Evolutionary conservation across 164 flowering plant genomes (phyloP).

Genomic region (Nelumbo lutea): DNA sequence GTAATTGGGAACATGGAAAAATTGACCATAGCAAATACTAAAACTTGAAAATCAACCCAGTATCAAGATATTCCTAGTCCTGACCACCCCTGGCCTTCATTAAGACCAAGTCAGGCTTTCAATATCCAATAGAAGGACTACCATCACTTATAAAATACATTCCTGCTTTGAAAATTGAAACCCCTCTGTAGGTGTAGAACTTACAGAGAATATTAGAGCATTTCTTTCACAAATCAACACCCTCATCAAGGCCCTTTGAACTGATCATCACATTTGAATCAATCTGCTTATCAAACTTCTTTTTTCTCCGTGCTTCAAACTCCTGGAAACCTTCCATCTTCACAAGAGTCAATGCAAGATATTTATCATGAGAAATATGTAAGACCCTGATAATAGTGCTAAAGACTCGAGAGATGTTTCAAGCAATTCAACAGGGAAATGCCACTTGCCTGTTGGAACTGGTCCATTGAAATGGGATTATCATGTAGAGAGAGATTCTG

Average conservation of each 20-base stretch:
- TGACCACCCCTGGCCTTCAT: neutral
- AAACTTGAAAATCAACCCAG: neutral
- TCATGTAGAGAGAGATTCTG: conserved; percentile 85
- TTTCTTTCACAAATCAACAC: conserved; percentile 64
- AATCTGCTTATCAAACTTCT: conserved; percentile 95
- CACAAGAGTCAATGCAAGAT: neutral
- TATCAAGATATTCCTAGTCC: neutral
- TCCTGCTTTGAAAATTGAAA: too few relatives aligned
- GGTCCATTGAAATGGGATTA: conserved; percentile 78
- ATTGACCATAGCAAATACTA: neutral
- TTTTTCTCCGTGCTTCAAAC: conserved; percentile 87
- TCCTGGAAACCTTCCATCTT: conserved; percentile 93
- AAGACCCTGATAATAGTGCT: neutral
- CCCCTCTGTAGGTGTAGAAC: neutral
- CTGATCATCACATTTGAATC: conserved; percentile 96
- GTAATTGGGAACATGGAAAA: neutral
- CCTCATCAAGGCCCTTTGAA: conserved; percentile 93
- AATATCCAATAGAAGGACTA: neutral
- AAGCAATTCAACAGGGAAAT: neutral
- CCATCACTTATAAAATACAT: neutral
- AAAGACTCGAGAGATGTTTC: neutral
- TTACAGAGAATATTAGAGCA: neutral
- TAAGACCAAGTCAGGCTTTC: neutral
- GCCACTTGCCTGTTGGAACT: neutral
- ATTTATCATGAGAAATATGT: neutral